These are phyloP conservation scores for Flaveria floridana DNA, from an alignment of 140 eudicot genomes.

Conservation along the genomic window DNA sequence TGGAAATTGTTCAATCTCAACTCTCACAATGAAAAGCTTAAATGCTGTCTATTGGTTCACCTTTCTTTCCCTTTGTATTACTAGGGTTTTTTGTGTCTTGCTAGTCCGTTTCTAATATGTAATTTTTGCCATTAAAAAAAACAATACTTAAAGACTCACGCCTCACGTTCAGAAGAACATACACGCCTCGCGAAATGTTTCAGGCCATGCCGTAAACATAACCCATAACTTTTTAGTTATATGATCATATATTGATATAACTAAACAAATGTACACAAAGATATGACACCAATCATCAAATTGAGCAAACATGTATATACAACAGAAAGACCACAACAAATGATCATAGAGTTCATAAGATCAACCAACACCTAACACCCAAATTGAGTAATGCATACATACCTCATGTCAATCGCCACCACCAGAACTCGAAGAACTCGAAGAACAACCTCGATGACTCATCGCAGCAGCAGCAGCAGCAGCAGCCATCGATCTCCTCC, in stretches of 20 bases:
- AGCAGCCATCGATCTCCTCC: constrained; percentile 38
- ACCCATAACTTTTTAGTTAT: too few species aligned
- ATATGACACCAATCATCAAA: neutral
- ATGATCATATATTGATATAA: neutral
- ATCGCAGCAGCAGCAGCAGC: neutral
- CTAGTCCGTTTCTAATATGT: too few species aligned
- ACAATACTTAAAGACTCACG: too few species aligned
- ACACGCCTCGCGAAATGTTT: too few species aligned
- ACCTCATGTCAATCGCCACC: constrained; percentile 14
- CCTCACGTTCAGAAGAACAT: too few species aligned
- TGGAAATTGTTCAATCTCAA: too few species aligned
- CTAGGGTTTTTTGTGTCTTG: too few species aligned
- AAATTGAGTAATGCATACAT: neutral
- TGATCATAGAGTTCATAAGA: neutral
- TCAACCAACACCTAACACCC: neutral
- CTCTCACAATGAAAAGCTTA: too few species aligned
- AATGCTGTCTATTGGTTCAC: too few species aligned
- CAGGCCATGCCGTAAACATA: too few species aligned
- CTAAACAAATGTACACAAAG: neutral
- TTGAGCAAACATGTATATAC: neutral
- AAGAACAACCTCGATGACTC: neutral
- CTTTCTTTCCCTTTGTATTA: too few species aligned
- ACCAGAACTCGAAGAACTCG: constrained; percentile 14
- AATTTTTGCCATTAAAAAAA: too few species aligned
- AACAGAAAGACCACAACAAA: neutral